A percentile compares a stretch with the other conserved stretches of the same genome.
phyloP scores from a whole-genome alignment of 75 land plant species.

The Pinus taeda region DNA sequence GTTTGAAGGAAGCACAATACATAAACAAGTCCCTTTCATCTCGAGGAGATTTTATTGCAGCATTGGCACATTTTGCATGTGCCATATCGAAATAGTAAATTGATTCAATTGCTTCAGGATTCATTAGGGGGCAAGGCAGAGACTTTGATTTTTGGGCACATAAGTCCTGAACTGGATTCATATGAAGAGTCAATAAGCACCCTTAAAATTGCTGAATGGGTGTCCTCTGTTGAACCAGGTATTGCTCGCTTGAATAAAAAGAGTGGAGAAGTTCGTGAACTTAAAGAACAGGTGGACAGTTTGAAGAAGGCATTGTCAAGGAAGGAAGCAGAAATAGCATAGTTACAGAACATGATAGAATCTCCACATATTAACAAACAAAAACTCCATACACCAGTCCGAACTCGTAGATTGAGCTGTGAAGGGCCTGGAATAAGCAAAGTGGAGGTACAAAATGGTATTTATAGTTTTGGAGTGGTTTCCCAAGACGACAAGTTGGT shows the following conservation, averaged over 20 bases:
- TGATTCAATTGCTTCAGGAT: slow-evolving; percentile 86
- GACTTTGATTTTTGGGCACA: slow-evolving; percentile 74
- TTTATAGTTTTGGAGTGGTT: neutral
- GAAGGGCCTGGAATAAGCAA: slow-evolving; percentile 19
- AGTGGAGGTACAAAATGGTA: neutral
- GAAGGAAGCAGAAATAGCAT: slow-evolving; percentile 29
- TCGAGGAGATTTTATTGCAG: slow-evolving; percentile 26
- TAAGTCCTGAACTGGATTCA: slow-evolving; percentile 73
- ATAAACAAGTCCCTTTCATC: slow-evolving; percentile 89
- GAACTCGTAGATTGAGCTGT: slow-evolving; percentile 34
- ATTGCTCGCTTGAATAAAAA: slow-evolving; percentile 67
- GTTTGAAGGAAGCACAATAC: slow-evolving; percentile 88
- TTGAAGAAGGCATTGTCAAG: slow-evolving; percentile 51
- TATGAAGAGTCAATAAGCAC: slow-evolving; percentile 73
- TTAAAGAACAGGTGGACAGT: slow-evolving; percentile 54
- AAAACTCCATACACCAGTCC: slow-evolving; percentile 3
- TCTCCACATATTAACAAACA: neutral
- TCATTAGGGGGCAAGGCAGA: slow-evolving; percentile 89
- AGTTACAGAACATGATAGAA: slow-evolving; percentile 8
- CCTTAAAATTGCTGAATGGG: slow-evolving; percentile 75
- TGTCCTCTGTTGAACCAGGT: slow-evolving; percentile 72
- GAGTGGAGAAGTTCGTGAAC: slow-evolving; percentile 55
- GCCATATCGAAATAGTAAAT: slow-evolving; percentile 97
- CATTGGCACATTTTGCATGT: slow-evolving; percentile 67
- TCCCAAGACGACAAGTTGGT: neutral